phyloP scores from a whole-genome alignment of 202 grass and related monocot species.

The Setaria viridis region DNA sequence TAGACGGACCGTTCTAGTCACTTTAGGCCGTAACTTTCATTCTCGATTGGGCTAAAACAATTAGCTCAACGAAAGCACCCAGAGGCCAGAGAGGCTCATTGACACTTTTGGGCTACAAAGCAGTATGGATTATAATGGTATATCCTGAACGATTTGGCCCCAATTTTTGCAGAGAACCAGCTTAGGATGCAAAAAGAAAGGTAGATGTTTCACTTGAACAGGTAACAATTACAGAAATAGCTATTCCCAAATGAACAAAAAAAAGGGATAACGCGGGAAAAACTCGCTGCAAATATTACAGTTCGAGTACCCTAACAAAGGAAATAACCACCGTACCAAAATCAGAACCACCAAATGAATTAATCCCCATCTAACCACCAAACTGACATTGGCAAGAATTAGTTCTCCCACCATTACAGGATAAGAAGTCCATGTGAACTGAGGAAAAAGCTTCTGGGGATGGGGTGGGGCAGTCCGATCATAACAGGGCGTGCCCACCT shows the following conservation, averaged over 20 bases:
- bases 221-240: constrained; percentile 3
- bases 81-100: background rate
- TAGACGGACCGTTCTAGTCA: no score
- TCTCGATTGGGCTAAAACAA: no score
- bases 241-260: constrained; percentile 5
- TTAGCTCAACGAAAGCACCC: background rate
- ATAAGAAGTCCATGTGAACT: background rate
- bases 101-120: background rate
- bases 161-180: background rate
- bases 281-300: constrained; percentile 49
- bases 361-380: constrained; percentile 12
- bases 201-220: background rate
- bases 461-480: background rate
- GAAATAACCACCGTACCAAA: background rate
- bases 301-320: constrained; percentile 50
- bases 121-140: background rate
- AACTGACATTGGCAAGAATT: background rate
- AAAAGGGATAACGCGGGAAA: background rate
- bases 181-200: background rate
- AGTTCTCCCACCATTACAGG: background rate
- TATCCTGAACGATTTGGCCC: background rate
- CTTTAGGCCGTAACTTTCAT: no score
- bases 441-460: background rate
- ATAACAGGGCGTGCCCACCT: background rate
- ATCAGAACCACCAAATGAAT: constrained; percentile 19